Base-by-base conservation (phyloP, 805 yeast species). In the Nakazawaea anatomiae region DNA sequence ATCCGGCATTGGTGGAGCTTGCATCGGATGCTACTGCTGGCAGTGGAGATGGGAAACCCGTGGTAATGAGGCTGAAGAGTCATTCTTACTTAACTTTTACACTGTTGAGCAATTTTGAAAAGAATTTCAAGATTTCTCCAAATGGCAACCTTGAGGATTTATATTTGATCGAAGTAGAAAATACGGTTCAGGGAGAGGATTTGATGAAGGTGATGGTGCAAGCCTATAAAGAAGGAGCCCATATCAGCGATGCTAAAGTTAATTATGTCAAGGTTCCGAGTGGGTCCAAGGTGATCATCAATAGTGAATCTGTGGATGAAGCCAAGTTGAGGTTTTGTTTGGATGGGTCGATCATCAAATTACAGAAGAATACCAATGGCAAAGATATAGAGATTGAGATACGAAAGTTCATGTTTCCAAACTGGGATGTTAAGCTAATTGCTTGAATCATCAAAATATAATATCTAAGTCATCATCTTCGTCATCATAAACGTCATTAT, bases 61-160 rank as follows among this genome's bases (percentile, higher is more conserved):
- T 8, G 4, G 11, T 32, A 32, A 9, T 11, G 11, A 32, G 8
- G 35, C 35, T 11, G 8, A 39, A 54, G 2, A 59, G 57, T 1
- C 79, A 81, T 58, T 79, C 85, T 5, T 86, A 87, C 60, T 75
- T 84, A 57, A 65, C 85, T 18, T 62, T 82, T 32, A 77, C 89
- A 0, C 72, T 81, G 1, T 74, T 83, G 4, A 65, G 76, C 32
- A 67, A 70, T 42, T 77, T 87, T 50, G 94, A 86, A 62, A 72
- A 80, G 5, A 74, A 73, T 0, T 86, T 85, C 57, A 69, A 64
- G 30, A 83, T 86, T 11, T 83, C 87, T 50, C 94, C 94, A 0
- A 50, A 62, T 1, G 82, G 87, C 0, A 58, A 69, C 41, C 71
- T 81, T 5, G 63, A 71, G 4, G 67, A 73, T 8, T 61, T 64